Evolutionary conservation across 2,329 filamentous ascomycete species (phyloP), one percentile per base, ranked within the genome.

Genomic region (Ophiostoma populinum): DNA sequence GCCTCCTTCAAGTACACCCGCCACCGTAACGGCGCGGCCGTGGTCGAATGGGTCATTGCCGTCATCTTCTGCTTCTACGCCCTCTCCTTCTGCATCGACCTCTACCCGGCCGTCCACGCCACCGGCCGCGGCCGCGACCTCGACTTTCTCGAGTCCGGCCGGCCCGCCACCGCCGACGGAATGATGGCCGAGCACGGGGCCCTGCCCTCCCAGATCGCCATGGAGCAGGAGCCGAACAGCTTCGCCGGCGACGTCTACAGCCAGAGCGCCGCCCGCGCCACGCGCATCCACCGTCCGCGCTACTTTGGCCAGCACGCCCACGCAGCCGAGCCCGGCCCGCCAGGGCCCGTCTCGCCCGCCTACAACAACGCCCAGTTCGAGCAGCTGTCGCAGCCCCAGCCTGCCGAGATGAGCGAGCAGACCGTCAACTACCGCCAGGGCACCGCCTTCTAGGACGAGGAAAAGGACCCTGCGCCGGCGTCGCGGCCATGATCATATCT

Each of bases 51-150:
- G 71, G 51, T 71, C 40, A 73, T 94, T 43, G 71, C 83, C 21
- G 74, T 92, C 49, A 64, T 93, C 50, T 94, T 86, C 58, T 81
- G 80, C 35, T 78, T 86, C 50, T 95, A 93, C 58, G 65, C 92
- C 41, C 67, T 87, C 42, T 83, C 78, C 41, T 95, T 92, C 61
- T 67, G 78, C 49, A 65, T 94, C 51, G 87, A 98, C 57, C 71
- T 98, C 33, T 65, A 80, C 43, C 90, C 90, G 0, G 81, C 82
- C 9, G 62, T 79, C 3, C 62, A 67, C 42, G 79, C 73, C 9
- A 70, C 66, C 43, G 51, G 58, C 44, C 51, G 21, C 20, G 17
- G 38, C 41, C 32, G 34, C 33, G 29, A 22, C 27, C 27, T 36
- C 36, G 36, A 34, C 18, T 27, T 24, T 27, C 11, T 22, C 15